A percentile compares a stretch with the other conserved stretches of the same genome.
Conservation (phyloP, 2,329 filamentous ascomycete species). For the Elsinoe arachidis region DNA sequence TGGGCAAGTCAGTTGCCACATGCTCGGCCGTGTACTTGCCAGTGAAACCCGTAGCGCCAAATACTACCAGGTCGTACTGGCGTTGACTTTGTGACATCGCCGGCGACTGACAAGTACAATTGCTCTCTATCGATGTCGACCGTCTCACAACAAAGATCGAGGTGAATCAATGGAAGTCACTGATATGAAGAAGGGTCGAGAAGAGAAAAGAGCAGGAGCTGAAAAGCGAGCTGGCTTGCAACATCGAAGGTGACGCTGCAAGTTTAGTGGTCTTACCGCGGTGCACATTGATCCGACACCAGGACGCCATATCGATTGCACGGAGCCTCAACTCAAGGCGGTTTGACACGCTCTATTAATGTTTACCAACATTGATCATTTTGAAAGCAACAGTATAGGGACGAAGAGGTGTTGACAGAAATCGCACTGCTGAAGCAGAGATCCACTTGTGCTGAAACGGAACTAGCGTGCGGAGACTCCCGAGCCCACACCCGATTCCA, state of each 20-base stretch:
- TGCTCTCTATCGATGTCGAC: too few species aligned
- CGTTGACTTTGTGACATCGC: conserved; percentile 21
- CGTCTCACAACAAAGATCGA: background rate
- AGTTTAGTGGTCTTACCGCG: background rate
- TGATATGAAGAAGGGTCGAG: background rate
- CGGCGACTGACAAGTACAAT: background rate
- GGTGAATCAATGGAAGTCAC: too few species aligned
- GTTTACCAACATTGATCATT: too few species aligned
- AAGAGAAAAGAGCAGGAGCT: background rate
- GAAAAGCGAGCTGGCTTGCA: background rate
- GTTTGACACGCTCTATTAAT: too few species aligned
- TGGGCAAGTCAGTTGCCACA: conserved; percentile 61
- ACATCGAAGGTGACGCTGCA: background rate
- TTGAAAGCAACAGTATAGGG: too few species aligned
- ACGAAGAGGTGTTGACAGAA: too few species aligned
- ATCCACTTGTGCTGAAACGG: background rate
- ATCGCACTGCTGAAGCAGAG: background rate
- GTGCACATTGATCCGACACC: background rate
- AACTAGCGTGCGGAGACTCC: background rate
- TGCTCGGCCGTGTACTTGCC: conserved; percentile 69
- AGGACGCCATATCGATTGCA: too few species aligned
- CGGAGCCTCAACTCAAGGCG: too few species aligned
- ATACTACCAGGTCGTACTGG: conserved; percentile 57
- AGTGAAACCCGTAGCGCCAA: conserved; percentile 73
- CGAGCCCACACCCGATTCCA: conserved; percentile 9